Evolutionary conservation across 2,329 filamentous ascomycete genomes (phyloP).

Genomic region (Penicillium griseofulvum): DNA sequence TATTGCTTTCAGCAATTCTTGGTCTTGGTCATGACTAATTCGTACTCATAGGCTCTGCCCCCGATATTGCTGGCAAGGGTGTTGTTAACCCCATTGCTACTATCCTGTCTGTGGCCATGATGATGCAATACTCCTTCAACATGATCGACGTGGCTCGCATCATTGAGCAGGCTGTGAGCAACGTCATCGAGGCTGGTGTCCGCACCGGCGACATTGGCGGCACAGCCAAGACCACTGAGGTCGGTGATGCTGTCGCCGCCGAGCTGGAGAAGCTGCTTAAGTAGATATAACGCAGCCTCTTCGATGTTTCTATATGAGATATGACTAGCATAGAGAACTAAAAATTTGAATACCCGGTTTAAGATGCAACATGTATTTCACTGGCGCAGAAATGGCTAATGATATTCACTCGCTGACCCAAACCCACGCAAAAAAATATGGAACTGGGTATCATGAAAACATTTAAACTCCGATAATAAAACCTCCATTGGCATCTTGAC

Average conservation of each 20-base stretch:
- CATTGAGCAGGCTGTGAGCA: slow-evolving; percentile 27
- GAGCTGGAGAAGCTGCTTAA: slow-evolving; percentile 70
- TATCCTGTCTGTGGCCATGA: slow-evolving; percentile 90
- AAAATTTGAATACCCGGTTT: slow-evolving; percentile 26
- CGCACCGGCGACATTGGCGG: slow-evolving; percentile 85
- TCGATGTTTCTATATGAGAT: slow-evolving; percentile 21
- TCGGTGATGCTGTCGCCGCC: slow-evolving; percentile 77
- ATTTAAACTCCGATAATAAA: slow-evolving; percentile 10
- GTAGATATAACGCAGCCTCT: slow-evolving; percentile 23
- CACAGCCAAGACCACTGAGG: slow-evolving; percentile 66
- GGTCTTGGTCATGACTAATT: slow-evolving; percentile 1
- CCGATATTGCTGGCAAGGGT: slow-evolving; percentile 87
- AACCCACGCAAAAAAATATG: background rate
- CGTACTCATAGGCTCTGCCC: slow-evolving; percentile 66
- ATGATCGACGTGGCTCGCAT: slow-evolving; percentile 67
- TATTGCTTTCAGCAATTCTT: background rate
- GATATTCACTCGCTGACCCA: background rate
- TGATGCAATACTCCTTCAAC: slow-evolving; percentile 88
- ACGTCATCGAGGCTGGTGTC: slow-evolving; percentile 74
- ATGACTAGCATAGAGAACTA: slow-evolving; percentile 22
- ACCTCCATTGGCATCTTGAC: background rate
- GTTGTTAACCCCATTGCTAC: slow-evolving; percentile 91
- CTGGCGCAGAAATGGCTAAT: background rate
- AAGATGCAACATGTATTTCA: slow-evolving; percentile 2
- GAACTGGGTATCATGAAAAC: slow-evolving; percentile 24